These are phyloP conservation scores for Zygosaccharomyces gambellarensis DNA, from an alignment of 805 yeast genomes.

Conservation along the genomic window DNA sequence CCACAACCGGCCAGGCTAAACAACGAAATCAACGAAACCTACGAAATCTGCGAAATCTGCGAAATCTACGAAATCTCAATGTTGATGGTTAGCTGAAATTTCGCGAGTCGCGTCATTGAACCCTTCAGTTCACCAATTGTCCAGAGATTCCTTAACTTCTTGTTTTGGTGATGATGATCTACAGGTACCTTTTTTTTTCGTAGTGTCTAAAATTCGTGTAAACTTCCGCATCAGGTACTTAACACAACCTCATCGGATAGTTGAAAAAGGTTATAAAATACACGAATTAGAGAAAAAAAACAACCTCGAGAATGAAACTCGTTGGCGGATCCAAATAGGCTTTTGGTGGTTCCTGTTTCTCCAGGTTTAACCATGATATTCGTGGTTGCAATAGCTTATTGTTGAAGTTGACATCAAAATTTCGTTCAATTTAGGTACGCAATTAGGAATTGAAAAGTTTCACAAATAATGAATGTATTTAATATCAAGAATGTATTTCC, in stretches of 20 bases:
- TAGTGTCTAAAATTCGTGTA: constrained; percentile 2
- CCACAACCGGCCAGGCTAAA: constrained; percentile 5
- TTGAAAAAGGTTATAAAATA: background rate
- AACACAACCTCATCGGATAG: background rate
- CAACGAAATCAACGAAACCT: background rate
- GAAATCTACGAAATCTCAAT: background rate
- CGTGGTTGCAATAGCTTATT: background rate
- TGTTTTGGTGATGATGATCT: constrained; percentile 1
- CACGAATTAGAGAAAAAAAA: background rate
- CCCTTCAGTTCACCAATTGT: background rate
- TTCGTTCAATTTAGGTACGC: background rate
- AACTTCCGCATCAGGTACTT: background rate
- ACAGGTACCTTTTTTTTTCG: background rate
- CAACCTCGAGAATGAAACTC: background rate
- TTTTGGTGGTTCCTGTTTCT: background rate
- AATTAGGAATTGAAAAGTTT: background rate
- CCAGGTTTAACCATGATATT: background rate
- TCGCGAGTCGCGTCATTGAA: constrained; percentile 6
- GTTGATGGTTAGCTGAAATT: background rate
- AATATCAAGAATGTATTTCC: constrained; percentile 8
- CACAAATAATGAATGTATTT: background rate
- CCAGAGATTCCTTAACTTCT: background rate
- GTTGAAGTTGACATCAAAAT: background rate
- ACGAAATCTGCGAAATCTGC: background rate
- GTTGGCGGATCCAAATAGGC: background rate